Base-by-base conservation (phyloP, 2,329 filamentous ascomycete genomes). In the Acrodontium crateriforme region DNA sequence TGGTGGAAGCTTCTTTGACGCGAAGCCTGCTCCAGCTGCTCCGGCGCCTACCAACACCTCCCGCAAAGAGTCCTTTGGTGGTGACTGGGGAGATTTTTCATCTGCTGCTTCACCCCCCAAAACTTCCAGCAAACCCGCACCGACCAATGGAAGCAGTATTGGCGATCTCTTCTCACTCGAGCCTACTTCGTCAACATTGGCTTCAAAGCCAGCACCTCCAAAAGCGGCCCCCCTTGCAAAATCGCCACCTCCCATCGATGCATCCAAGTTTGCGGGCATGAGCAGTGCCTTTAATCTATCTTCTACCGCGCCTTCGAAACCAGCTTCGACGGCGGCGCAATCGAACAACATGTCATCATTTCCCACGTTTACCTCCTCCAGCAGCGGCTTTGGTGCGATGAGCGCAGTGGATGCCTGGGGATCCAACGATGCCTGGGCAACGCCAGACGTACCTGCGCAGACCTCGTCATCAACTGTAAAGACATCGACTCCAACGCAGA, bases 281-380 rank as follows among this genome's bases (percentile, higher is more conserved):
- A 67, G 56, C 47, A 89, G 81, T 3, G 76, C 83, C 4, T 94
- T 94, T 58, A 92, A 92, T 49, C 70, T 92, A 6, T 82, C 79
- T 2, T 34, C 42, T 12, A 38, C 41, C 9, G 47, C 58, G 39
- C 47, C 66, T 51, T 36, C 46, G 4, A 47, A 47, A 29, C 42
- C 54, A 7, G 37, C 52, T 24, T 35, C 53, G 22, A 39, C 54
- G 3, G 41, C 43, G 8, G 36, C 47, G 16, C 38, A 40, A 28
- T 41, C 47, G 9, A 46, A 37, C 25, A 46, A 50, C 4, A 34
- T 30, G 3, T n/a, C 32, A 15, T n/a, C n/a, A 22, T 22, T 8
- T 22, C 20, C 13, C 20, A 8, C n/a, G 8, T 12, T 22, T 22
- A 47, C 55, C 28, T 22, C n/a, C n/a, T 22, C 4, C 20, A n/a